Evolutionary conservation across 1,139 yeast species (phyloP).

Genomic region (Geotrichum restrictum): DNA sequence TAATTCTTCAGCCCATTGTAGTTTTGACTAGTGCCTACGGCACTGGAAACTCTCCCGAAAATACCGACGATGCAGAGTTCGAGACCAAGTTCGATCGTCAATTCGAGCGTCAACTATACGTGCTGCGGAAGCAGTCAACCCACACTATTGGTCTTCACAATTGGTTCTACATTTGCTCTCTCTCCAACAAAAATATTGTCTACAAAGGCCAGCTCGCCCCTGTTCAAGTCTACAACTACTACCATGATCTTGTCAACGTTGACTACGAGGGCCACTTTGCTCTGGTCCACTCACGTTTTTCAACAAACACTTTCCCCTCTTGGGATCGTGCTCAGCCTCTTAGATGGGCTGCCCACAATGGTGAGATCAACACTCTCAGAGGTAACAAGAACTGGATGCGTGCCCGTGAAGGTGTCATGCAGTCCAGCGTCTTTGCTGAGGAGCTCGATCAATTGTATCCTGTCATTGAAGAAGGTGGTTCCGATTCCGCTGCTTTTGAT

Average conservation of each 20-base stretch:
- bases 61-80: conserved; percentile 46
- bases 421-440: conserved; percentile 80
- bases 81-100: conserved; percentile 54
- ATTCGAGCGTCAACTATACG: conserved; percentile 80
- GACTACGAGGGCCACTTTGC: conserved; percentile 96
- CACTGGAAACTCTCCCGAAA: conserved; percentile 32
- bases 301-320: conserved; percentile 96
- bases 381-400: conserved; percentile 99
- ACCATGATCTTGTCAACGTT: conserved; percentile 86
- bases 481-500: conserved; percentile 98
- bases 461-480: conserved; percentile 96
- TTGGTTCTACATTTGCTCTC: conserved; percentile 96
- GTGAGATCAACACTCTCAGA: conserved; percentile 94
- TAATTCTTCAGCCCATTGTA: conserved; percentile 81
- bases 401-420: conserved; percentile 96
- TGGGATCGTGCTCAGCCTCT: conserved; percentile 99
- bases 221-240: conserved; percentile 89
- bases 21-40: conserved; percentile 61
- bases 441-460: conserved; percentile 89
- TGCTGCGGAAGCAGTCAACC: conserved; percentile 83
- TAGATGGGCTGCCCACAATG: conserved; percentile 97
- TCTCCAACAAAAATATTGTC: conserved; percentile 83
- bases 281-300: conserved; percentile 92
- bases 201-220: conserved; percentile 98
- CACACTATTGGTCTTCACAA: conserved; percentile 90